phyloP scores from a whole-genome alignment of 306 rosid species.

The Prinsepia uniflora region DNA sequence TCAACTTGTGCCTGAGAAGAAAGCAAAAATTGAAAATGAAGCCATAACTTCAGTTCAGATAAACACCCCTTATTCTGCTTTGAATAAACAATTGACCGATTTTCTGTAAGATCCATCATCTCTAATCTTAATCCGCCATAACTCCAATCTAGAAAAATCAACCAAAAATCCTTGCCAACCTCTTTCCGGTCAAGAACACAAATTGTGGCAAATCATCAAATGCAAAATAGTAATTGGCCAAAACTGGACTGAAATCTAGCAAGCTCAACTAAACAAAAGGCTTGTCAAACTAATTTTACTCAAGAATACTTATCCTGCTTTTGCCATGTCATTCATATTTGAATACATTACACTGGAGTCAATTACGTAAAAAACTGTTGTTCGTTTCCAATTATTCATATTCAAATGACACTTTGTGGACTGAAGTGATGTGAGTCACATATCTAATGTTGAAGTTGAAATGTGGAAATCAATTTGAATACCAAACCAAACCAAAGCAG shows the following conservation, averaged over 20 bases:
- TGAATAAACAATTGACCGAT: neutral
- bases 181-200: neutral
- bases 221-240: neutral
- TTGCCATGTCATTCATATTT: neutral
- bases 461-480: neutral
- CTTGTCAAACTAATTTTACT: neutral
- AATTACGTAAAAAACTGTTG: neutral
- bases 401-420: neutral
- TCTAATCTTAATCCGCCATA: neutral
- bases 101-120: neutral
- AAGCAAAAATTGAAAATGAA: slow-evolving; percentile 16
- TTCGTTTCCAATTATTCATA: neutral
- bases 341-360: neutral
- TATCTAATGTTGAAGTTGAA: neutral
- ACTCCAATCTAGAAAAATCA: neutral
- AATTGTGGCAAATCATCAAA: neutral
- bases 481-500: neutral
- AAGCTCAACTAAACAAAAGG: neutral
- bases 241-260: neutral
- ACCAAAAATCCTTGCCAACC: neutral
- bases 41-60: slow-evolving; percentile 9
- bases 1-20: slow-evolving; percentile 77
- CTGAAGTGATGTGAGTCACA: neutral
- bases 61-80: neutral
- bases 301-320: neutral